Evolutionary conservation across 202 grass and related monocot species (phyloP).

Genomic region (Tripidium arundinaceum): DNA sequence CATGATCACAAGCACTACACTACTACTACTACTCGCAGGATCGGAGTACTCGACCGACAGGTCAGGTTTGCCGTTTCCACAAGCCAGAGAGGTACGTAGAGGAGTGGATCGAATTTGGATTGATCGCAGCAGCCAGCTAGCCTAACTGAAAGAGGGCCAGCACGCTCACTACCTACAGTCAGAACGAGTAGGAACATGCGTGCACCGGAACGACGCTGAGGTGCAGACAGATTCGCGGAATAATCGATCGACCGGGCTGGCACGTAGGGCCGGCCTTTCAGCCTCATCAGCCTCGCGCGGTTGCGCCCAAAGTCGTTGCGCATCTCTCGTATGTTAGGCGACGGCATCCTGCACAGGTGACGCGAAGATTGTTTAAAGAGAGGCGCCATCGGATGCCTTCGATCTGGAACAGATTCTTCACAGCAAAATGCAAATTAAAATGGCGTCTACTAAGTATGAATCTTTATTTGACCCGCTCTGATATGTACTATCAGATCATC

Average conservation of each 20-base stretch:
- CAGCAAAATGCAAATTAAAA: not conserved
- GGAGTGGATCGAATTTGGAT: not conserved
- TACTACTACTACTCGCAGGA: not conserved
- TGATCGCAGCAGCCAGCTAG: not conserved
- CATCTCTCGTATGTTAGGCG: no score
- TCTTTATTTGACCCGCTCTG: not conserved
- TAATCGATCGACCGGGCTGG: no score
- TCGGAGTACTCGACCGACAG: no score
- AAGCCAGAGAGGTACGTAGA: not conserved
- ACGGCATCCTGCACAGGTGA: no score
- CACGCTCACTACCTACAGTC: no score
- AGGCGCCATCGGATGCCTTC: not conserved
- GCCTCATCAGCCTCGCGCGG: no score
- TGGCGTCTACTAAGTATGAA: not conserved
- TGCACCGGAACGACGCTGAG: no score
- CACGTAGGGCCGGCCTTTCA: no score
- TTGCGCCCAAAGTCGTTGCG: no score
- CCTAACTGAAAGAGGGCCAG: not conserved
- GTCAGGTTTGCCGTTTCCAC: not conserved
- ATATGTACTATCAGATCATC: not conserved
- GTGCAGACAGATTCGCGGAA: no score
- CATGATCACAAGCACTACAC: not conserved
- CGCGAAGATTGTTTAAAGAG: not conserved
- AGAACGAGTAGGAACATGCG: no score
- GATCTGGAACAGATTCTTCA: not conserved